Conservation (phyloP, 805 yeast species). For the Teunomyces panamensis region DNA sequence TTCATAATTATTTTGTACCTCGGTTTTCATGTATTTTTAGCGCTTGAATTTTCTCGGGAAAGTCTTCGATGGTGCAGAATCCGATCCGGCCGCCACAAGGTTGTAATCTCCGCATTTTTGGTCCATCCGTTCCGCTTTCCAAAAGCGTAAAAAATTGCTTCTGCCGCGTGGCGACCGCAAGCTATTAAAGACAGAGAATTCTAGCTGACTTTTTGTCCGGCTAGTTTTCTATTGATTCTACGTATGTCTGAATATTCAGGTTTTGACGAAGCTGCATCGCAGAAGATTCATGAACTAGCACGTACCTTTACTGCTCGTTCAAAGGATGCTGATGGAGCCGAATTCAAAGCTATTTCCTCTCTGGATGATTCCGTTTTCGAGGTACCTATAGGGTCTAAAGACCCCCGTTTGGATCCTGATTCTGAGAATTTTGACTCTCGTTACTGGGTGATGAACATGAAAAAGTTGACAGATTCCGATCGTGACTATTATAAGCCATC, state of each 20-base stretch:
- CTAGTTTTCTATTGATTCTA: background rate
- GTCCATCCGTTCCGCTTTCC: background rate
- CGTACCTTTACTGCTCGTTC: slow-evolving; percentile 5
- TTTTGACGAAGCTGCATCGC: slow-evolving; percentile 4
- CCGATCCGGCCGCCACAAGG: background rate
- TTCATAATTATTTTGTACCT: background rate
- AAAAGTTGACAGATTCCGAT: slow-evolving; percentile 9
- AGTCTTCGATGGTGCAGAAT: background rate
- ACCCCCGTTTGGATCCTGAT: slow-evolving; percentile 12
- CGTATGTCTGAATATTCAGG: background rate
- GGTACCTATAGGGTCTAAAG: slow-evolving; percentile 1
- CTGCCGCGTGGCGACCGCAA: background rate
- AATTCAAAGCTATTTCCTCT: background rate
- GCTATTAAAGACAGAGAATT: background rate
- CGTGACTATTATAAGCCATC: slow-evolving; percentile 13
- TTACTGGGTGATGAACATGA: slow-evolving; percentile 12
- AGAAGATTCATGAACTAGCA: slow-evolving; percentile 6
- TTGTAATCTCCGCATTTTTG: background rate
- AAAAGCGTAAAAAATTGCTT: background rate
- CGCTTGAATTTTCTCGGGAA: background rate
- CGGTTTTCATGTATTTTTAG: background rate
- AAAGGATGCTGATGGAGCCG: slow-evolving; percentile 2
- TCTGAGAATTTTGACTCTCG: slow-evolving; percentile 9
- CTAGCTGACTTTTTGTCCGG: background rate
- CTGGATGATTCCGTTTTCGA: slow-evolving; percentile 1